Conservation (phyloP, 495 filamentous ascomycete genomes). For the Penicillium paxilli region DNA sequence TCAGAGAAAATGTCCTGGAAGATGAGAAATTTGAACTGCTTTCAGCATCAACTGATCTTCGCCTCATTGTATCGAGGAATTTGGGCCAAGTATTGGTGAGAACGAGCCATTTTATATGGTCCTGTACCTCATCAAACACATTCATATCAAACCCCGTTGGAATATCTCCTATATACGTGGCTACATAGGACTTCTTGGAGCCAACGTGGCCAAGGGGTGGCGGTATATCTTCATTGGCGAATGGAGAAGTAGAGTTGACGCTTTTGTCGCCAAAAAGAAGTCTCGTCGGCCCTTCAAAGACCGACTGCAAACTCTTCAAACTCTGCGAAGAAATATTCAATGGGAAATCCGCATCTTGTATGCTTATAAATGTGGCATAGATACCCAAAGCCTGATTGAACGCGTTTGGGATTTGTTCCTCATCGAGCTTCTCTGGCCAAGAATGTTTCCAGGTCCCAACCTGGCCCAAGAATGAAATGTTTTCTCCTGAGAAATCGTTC, state of each 20-base stretch:
- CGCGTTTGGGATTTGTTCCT: not conserved
- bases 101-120: conserved; percentile 11
- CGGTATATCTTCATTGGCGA: not conserved
- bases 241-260: conserved; percentile 3
- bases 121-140: conserved; percentile 7
- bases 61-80: conserved; percentile 9
- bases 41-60: conserved; percentile 4
- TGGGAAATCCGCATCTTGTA: conserved; percentile 9
- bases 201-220: not conserved
- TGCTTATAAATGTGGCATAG: conserved; percentile 9
- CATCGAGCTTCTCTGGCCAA: conserved; percentile 1
- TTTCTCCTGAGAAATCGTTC: conserved; percentile 11
- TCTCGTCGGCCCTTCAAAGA: conserved; percentile 6
- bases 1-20: no score
- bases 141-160: conserved; percentile 5
- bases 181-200: not conserved
- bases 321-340: conserved; percentile 9
- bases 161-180: conserved; percentile 3
- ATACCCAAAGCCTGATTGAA: conserved; percentile 9
- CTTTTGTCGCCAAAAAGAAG: conserved; percentile 1
- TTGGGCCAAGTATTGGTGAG: conserved; percentile 14
- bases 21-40: no score
- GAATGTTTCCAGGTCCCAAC: not conserved
- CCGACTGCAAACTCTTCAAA: not conserved
- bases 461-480: conserved; percentile 7